A percentile compares a stretch with the other conserved stretches of the same genome.
These are phyloP conservation scores for Emmonsiellopsis sp. DNA, from an alignment of 2,329 filamentous ascomycete genomes.

Conservation along the genomic window DNA sequence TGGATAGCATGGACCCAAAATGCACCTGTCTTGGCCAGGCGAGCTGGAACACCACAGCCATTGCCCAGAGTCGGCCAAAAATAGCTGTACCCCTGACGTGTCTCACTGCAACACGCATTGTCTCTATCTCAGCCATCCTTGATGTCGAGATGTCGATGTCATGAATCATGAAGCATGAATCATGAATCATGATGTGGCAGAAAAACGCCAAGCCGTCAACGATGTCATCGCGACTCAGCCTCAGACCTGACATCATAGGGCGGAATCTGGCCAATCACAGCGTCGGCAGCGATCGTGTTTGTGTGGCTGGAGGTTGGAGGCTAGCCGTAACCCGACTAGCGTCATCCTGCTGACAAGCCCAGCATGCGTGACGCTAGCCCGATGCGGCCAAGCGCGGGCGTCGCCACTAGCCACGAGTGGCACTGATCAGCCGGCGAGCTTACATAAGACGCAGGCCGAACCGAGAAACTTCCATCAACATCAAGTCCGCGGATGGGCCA, in stretches of 20 bases:
- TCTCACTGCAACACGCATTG: no score
- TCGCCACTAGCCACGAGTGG: not conserved
- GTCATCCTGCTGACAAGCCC: not conserved
- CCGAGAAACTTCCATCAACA: conserved; percentile 1
- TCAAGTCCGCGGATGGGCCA: not conserved
- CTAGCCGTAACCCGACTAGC: not conserved
- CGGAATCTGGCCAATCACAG: not conserved
- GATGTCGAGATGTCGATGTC: no score
- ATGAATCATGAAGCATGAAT: no score
- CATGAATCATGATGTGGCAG: no score
- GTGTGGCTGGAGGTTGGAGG: not conserved
- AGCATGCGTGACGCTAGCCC: not conserved
- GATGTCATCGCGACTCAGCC: not conserved
- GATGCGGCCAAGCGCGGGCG: not conserved
- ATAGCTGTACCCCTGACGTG: no score
- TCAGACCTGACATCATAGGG: not conserved
- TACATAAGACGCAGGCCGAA: not conserved
- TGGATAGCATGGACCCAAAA: no score
- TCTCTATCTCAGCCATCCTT: no score
- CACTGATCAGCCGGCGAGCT: not conserved
- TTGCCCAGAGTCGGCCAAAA: no score
- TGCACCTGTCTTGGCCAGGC: no score
- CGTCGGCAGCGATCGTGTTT: not conserved
- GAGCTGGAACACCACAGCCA: no score
- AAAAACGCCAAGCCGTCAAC: no score